Evolutionary conservation across 495 filamentous ascomycete species (phyloP).

Genomic region (Trichodelitschia bisporula): DNA sequence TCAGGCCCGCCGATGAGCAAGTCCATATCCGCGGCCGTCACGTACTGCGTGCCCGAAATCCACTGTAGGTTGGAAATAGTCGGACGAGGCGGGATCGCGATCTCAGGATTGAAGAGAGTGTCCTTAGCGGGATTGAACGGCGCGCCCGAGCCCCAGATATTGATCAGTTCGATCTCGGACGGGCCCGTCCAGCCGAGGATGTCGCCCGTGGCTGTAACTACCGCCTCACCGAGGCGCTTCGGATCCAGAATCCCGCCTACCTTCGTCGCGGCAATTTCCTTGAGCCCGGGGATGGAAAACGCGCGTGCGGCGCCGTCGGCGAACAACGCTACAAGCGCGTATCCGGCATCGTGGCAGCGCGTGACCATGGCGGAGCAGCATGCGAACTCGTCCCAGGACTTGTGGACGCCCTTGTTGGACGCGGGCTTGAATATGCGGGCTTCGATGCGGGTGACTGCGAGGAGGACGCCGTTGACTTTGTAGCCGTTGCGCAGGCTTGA

Average conservation of each 20-base stretch:
- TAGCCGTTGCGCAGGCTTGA: conserved; percentile 42
- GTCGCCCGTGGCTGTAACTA: conserved; percentile 51
- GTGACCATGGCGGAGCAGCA: conserved; percentile 58
- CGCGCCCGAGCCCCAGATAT: conserved; percentile 50
- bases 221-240: conserved; percentile 35
- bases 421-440: conserved; percentile 71
- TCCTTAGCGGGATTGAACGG: conserved; percentile 28
- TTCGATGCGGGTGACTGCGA: conserved; percentile 47
- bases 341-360: conserved; percentile 27
- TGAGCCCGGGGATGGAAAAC: conserved; percentile 65
- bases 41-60: conserved; percentile 84
- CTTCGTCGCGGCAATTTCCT: conserved; percentile 48
- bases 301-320: conserved; percentile 52
- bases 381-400: conserved; percentile 57
- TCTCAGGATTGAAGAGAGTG: conserved; percentile 49
- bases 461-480: conserved; percentile 43
- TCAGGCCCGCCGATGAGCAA: conserved; percentile 72
- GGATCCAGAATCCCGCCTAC: conserved; percentile 42
- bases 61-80: conserved; percentile 91
- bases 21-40: conserved; percentile 78
- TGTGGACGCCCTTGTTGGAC: conserved; percentile 62
- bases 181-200: conserved; percentile 79
- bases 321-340: conserved; percentile 63
- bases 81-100: conserved; percentile 52
- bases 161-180: conserved; percentile 53